Evolutionary conservation across 75 land plant species (phyloP), one percentile per base, ranked within the genome.

Genomic region (Ceratopteris richardii): DNA sequence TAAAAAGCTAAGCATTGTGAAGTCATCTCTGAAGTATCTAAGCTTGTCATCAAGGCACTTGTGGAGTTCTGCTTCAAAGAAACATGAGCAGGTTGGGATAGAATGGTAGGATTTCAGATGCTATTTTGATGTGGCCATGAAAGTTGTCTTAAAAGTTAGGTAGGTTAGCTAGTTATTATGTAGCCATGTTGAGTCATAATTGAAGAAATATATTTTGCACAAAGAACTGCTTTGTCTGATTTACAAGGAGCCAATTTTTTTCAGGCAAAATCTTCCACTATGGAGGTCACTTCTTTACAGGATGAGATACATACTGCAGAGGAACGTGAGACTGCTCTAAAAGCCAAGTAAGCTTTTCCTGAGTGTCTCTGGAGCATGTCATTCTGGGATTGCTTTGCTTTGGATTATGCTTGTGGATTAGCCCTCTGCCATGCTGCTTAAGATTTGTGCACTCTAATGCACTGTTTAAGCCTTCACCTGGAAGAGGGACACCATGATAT

Each of bases 221-320:
- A n/a, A n/a, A n/a, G n/a, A n/a, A n/a, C n/a, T n/a, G n/a, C n/a
- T n/a, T n/a, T n/a, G n/a, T n/a, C n/a, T n/a, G n/a, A n/a, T n/a
- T n/a, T n/a, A n/a, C n/a, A n/a, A n/a, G n/a, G 37, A 33, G 9
- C 3, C 9, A 4, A 9, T 33, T 33, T 33, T 33, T 33, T 4
- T 4, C 9, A 33, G 37, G 9, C 3, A 33, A 33, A 33, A 33
- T 9, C 37, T 9, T 4, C 37, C 7, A 62, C 57, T 20, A 44
- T 44, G 46, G 74, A 65, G 58, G 68, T 71, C 23, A 29, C 33
- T 36, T 29, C 62, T 19, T 58, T 71, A 27, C 66, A 65, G 42
- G 74, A 65, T 30, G 74, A 71, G 31, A 71, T 71, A 25, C 62
- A 56, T 50, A 29, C 62, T 59, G 62, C 66, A 29, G 74, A 71